These are phyloP conservation scores for Paspalum notatum DNA, from an alignment of 176 grass and related monocot genomes.

Conservation along the genomic window DNA sequence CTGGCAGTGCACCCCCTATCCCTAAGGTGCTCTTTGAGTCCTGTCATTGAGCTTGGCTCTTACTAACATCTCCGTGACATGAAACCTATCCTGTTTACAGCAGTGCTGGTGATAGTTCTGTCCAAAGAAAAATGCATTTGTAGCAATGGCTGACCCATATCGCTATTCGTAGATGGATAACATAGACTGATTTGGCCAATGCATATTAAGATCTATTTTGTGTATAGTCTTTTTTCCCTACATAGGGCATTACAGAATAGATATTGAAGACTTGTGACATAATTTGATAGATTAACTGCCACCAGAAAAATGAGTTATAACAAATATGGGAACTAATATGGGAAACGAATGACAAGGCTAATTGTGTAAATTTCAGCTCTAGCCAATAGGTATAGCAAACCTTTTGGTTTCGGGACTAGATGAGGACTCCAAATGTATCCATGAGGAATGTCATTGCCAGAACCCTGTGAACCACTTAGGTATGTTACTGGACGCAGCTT, in stretches of 20 bases:
- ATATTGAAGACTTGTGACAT: neutral
- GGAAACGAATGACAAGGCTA: slow-evolving; percentile 32
- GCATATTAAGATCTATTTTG: too few relatives aligned
- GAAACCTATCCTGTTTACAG: neutral
- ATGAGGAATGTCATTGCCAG: slow-evolving; percentile 78
- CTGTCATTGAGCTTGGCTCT: neutral
- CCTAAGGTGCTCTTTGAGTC: neutral
- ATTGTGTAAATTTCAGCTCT: slow-evolving; percentile 37
- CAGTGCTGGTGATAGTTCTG: neutral
- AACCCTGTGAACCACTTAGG: slow-evolving; percentile 79
- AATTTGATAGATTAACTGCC: neutral
- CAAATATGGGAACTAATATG: slow-evolving; percentile 12
- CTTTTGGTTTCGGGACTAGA: slow-evolving; percentile 98
- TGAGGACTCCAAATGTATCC: slow-evolving; percentile 98
- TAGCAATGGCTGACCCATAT: neutral
- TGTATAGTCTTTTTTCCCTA: slow-evolving; percentile 1
- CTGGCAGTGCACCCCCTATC: neutral
- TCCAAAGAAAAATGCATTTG: slow-evolving; percentile 5
- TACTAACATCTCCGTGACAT: slow-evolving; percentile 16
- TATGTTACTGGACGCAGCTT: slow-evolving; percentile 95
- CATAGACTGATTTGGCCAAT: neutral
- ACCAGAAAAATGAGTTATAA: slow-evolving; percentile 24
- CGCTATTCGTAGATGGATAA: neutral
- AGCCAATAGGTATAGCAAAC: slow-evolving; percentile 38
- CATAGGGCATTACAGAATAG: neutral